Evolutionary conservation across 495 filamentous ascomycete species (phyloP).

Genomic region (Trichodelitschia bisporula): DNA sequence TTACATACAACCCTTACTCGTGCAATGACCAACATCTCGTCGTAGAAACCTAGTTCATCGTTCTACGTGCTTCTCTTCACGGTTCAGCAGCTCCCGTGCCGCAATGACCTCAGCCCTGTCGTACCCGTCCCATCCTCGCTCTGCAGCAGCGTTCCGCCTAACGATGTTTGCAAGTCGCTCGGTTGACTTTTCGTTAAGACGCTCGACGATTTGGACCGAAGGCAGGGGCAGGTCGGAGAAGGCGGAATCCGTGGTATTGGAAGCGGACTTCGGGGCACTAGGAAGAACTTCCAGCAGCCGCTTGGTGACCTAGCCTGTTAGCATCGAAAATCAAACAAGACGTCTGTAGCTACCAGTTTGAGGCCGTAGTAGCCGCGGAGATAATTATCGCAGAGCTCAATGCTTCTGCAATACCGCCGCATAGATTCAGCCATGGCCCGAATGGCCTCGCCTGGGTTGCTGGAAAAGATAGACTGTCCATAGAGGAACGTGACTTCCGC

Average conservation of each 20-base stretch:
- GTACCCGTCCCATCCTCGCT: conserved; percentile 47
- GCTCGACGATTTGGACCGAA: conserved; percentile 28
- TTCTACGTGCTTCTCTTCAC: too few relatives aligned
- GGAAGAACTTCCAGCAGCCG: not conserved
- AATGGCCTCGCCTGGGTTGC: conserved; percentile 16
- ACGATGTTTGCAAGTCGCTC: conserved; percentile 55
- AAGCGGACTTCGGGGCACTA: too few relatives aligned
- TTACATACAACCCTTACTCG: too few relatives aligned
- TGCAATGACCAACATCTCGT: too few relatives aligned
- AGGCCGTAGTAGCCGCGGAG: conserved; percentile 81
- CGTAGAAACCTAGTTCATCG: too few relatives aligned
- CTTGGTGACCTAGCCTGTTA: too few relatives aligned
- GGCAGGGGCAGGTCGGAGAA: conserved; percentile 12
- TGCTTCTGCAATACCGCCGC: conserved; percentile 62
- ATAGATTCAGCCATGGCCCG: conserved; percentile 43
- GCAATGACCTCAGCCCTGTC: conserved; percentile 52
- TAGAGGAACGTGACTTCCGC: conserved; percentile 62
- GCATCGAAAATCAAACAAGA: too few relatives aligned
- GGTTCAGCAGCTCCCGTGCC: conserved; percentile 46
- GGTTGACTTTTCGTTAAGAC: conserved; percentile 47
- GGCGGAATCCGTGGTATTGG: too few relatives aligned
- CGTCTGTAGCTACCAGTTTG: conserved; percentile 42
- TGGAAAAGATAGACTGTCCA: conserved; percentile 19
- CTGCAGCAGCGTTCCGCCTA: conserved; percentile 28
- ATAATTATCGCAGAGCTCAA: conserved; percentile 86